phyloP scores from a whole-genome alignment of 805 yeast genomes.

The Tetrapisispora nanseiensis region DNA sequence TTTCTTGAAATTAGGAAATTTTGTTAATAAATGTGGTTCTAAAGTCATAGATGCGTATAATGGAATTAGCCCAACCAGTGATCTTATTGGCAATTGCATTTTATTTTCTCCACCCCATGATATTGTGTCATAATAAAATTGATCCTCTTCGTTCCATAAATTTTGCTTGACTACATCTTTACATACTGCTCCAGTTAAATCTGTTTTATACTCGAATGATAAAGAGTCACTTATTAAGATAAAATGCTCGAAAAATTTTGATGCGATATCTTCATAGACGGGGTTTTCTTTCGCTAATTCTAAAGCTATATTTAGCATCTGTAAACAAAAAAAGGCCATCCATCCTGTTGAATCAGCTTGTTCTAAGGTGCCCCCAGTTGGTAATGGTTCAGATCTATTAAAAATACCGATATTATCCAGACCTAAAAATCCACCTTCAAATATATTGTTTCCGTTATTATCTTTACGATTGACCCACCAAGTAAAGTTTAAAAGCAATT shows the following conservation, averaged over 20 bases:
- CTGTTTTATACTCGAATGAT: conserved; percentile 44
- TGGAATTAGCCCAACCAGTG: conserved; percentile 87
- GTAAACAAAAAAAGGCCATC: conserved; percentile 90
- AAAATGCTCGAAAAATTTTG: conserved; percentile 90
- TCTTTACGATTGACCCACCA: conserved; percentile 98
- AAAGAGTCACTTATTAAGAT: conserved; percentile 86
- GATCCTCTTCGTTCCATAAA: conserved; percentile 83
- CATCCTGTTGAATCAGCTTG: conserved; percentile 96
- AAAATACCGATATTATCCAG: conserved; percentile 87
- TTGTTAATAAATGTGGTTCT: conserved; percentile 70
- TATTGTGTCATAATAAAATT: conserved; percentile 85
- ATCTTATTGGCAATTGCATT: conserved; percentile 71
- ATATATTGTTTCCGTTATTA: conserved; percentile 73
- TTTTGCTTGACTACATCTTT: conserved; percentile 45
- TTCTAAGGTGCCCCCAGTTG: conserved; percentile 82
- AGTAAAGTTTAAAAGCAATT: conserved; percentile 76
- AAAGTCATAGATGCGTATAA: conserved; percentile 79
- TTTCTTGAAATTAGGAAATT: conserved; percentile 73
- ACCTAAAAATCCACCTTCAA: conserved; percentile 91
- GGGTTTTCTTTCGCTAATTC: conserved; percentile 79
- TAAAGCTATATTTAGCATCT: conserved; percentile 85
- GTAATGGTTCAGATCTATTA: conserved; percentile 86
- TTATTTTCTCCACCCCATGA: conserved; percentile 64
- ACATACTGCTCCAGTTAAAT: conserved; percentile 28
- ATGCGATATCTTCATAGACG: conserved; percentile 87